Evolutionary conservation across 1,139 yeast genomes (phyloP).

Genomic region (Yarrowia galli): DNA sequence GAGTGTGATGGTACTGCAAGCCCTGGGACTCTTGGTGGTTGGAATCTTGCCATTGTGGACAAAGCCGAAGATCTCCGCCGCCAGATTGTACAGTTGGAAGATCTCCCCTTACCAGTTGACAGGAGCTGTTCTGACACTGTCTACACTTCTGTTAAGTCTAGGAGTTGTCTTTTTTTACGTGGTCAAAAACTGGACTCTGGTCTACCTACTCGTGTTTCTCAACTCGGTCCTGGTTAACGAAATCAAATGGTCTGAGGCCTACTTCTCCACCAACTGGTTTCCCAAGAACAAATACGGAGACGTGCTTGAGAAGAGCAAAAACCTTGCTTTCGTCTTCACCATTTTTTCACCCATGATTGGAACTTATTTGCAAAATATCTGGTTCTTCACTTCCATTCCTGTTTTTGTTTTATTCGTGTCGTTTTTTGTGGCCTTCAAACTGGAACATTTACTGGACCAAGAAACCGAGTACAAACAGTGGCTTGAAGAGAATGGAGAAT

Average conservation of each 20-base stretch:
- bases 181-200: not conserved
- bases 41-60: not conserved
- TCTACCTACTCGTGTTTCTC: not conserved
- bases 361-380: not conserved
- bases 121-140: not conserved
- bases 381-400: not conserved
- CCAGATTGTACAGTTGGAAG: not conserved
- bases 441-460: not conserved
- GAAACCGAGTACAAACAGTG: not conserved
- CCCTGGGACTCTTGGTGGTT: not conserved
- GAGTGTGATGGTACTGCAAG: not conserved
- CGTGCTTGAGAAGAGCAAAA: not conserved
- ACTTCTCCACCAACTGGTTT: not conserved
- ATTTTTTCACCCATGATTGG: not conserved
- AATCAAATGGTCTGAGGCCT: not conserved
- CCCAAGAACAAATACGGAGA: not conserved
- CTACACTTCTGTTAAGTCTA: not conserved
- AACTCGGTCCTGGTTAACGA: conserved; percentile 6
- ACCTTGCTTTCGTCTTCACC: not conserved
- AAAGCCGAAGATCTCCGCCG: not conserved
- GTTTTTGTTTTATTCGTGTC: not conserved
- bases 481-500: not conserved
- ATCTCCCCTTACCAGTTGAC: not conserved
- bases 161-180: not conserved
- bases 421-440: not conserved